These are phyloP conservation scores for Adansonia madagascariensis DNA, from an alignment of 441 rosid genomes.

Conservation along the genomic window DNA sequence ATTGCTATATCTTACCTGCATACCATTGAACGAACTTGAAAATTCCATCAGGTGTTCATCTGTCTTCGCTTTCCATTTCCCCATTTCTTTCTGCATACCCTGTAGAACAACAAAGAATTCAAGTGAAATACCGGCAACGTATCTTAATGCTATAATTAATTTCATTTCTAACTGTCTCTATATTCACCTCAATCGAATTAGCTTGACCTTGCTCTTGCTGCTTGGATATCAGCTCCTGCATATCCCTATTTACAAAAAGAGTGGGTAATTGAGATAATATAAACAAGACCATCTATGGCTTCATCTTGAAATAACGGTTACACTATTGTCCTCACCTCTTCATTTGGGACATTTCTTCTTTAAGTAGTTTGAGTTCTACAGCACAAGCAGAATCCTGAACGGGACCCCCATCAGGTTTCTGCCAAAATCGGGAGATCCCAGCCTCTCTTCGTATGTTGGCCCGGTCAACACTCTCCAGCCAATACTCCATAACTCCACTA, in stretches of 20 bases:
- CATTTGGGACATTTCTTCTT: constrained; percentile 67
- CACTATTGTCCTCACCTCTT: constrained; percentile 56
- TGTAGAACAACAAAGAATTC: constrained; percentile 29
- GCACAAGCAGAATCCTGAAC: constrained; percentile 41
- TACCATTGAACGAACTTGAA: constrained; percentile 63
- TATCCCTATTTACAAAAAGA: constrained; percentile 50
- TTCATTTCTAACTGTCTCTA: constrained; percentile 19
- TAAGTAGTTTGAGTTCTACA: constrained; percentile 54
- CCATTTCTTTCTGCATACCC: constrained; percentile 60
- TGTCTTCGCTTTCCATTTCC: constrained; percentile 63
- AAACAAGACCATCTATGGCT: constrained; percentile 13
- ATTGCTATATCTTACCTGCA: constrained; percentile 57
- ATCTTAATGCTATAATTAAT: background rate
- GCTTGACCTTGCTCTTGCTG: constrained; percentile 50
- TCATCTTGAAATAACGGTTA: constrained; percentile 1
- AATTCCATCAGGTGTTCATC: constrained; percentile 61
- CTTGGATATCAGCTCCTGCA: constrained; percentile 53
- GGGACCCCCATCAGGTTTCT: constrained; percentile 45
- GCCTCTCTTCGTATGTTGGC: constrained; percentile 62
- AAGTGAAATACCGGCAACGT: constrained; percentile 3
- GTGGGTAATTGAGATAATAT: constrained; percentile 14
- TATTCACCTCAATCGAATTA: constrained; percentile 59
- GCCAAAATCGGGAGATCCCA: constrained; percentile 64
- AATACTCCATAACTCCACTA: constrained; percentile 76
- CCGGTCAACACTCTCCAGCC: constrained; percentile 85